Base-by-base conservation (phyloP, 1,284 basidiomycete genomes). In the Ustanciosporium gigantosporum region DNA sequence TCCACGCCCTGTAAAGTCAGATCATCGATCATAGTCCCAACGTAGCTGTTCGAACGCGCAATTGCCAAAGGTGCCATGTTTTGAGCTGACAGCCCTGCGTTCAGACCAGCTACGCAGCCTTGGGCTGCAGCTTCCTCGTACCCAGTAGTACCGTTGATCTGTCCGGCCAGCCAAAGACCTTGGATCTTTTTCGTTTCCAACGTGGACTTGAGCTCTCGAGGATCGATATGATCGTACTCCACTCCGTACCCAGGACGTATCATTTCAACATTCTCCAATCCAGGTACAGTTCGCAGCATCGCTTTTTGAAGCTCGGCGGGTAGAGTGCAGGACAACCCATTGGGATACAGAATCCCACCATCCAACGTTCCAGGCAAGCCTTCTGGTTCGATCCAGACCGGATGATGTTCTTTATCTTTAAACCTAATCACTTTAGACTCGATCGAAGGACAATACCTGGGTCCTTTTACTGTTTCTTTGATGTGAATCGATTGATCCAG, bases 41-140 rank as follows among this genome's bases (percentile, higher is more conserved):
- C 82, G 70, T 87, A 92, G 1, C 87, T 88, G 61, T 91, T 88
- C 5, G 89, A 88, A 19, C 90, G 84, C 3, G 85, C 85, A n/a
- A 93, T 73, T 3, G 85, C 70, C 19, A 93, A 78, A 0, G 87
- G 83, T 0, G 83, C 80, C 27, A 79, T 81, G 2, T 81, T 78
- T 4, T 82, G 80, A 2, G 88, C 86, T 4, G 84, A 80, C 3
- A 91, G 81, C 0, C 89, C 91, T 0, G 90, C 91, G 56, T 93
- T 93, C 46, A 90, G 86, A 2, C 90, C 90, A 0, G 90, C 91
- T 0, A 93, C 77, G 16, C 86, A 80, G 5, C 90, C 90, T 73
- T 93, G 90, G 2, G 89, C 89, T 1, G 88, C 90, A 2, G 91
- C 90, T 79, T 93, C 91, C 76, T 93, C 91, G 73, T 93, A 93